A percentile compares a stretch with the other conserved stretches of the same genome.
phyloP scores from a whole-genome alignment of 495 filamentous ascomycete genomes.

The Podospora pseudocomata region DNA sequence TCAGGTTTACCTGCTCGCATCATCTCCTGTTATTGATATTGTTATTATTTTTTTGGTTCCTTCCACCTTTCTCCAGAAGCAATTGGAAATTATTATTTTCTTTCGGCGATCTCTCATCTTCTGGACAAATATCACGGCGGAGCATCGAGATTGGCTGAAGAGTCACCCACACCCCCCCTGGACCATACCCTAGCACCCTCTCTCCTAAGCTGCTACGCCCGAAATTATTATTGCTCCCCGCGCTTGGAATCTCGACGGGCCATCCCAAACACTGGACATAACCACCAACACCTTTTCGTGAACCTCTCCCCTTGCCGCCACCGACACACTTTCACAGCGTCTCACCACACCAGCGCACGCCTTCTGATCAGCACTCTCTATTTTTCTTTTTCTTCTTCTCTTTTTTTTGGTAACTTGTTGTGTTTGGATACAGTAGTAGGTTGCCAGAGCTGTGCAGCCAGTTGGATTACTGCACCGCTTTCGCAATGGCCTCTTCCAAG shows the following conservation, averaged over 20 bases:
- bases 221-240: conserved; percentile 41
- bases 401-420: conserved; percentile 17
- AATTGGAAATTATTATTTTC: conserved; percentile 24
- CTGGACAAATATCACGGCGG: conserved; percentile 1
- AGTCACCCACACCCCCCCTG: conserved; percentile 17
- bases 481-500: conserved; percentile 54
- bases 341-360: conserved; percentile 12
- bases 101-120: conserved; percentile 13
- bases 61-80: conserved; percentile 11
- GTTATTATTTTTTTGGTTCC: neutral
- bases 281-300: neutral
- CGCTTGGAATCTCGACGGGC: conserved; percentile 23
- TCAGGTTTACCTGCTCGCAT: conserved; percentile 14
- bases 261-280: conserved; percentile 8
- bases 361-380: conserved; percentile 1
- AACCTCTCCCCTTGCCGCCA: conserved; percentile 15
- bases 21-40: conserved; percentile 13
- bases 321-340: conserved; percentile 9
- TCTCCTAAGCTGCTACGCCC: conserved; percentile 14
- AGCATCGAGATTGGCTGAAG: conserved; percentile 19
- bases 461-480: conserved; percentile 23
- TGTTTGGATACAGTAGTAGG: conserved; percentile 21
- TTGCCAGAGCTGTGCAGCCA: conserved; percentile 22
- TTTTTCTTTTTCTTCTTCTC: conserved; percentile 7
- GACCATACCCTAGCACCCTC: conserved; percentile 23